Evolutionary conservation across 192 early-diverging fungal species (phyloP), one percentile per base, ranked within the genome.

Genomic region (Dissophora ornata): DNA sequence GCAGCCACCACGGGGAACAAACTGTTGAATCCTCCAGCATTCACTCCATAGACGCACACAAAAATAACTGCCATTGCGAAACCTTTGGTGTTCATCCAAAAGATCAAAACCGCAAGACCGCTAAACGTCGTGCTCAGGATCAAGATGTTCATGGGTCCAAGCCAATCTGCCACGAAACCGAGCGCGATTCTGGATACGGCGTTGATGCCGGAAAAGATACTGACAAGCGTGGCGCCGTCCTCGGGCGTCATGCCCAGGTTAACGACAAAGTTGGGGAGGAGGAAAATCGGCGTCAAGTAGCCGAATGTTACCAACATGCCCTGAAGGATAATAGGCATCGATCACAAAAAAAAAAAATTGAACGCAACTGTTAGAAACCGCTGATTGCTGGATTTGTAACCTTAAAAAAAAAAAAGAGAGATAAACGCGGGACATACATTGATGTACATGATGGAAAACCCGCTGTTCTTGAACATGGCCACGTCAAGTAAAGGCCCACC

Each of bases 191-290:
- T 75, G 0, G 82, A 67, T 0, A 80, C 46, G 12, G 84, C 84
- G 61, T 85, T 85, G 22, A 80, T 33, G n/a, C 80, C 84, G 13
- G 80, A 79, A 65, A 81, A 71, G 38, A 80, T 55, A 1, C 82
- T 67, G 6, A 81, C 78, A 0, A 85, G 67, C n/a, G 60, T 75
- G 2, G 81, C 63, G 4, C 81, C 81, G 11, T 64, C 44, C 19
- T 55, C 53, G 5, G 71, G 67, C 15, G 70, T 66, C 45, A 82
- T 47, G 1, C 78, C 65, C 7, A 59, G n/a, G 25, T 69, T 55
- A 0, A 40, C 30, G 15, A 62, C 53, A 42, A 65, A 71, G 24
- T 63, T 58, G 6, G 82, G 79, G 7, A 83, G 51, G 0, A 83
- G 57, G 24, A 69, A 78, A 9, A 69, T 70, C 1, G 82, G 82